phyloP scores from a whole-genome alignment of 106 monocot genomes.

The Ottelia alismoides region DNA sequence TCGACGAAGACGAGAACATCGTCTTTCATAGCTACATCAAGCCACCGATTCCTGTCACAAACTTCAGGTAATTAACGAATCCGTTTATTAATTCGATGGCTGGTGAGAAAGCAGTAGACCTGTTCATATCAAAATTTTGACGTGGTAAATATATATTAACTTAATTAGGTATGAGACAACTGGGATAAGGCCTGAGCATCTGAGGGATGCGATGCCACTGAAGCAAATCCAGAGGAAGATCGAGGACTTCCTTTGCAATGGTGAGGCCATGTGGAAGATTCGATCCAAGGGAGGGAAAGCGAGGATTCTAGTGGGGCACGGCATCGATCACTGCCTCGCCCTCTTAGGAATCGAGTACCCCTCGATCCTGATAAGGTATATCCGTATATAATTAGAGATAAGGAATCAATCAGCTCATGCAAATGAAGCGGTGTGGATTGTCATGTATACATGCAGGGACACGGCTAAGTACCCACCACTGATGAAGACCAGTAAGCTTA shows the following conservation, averaged over 20 bases:
- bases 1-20: slow-evolving; percentile 47
- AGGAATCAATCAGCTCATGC: too few species aligned
- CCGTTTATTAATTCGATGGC: too few species aligned
- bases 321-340: slow-evolving; percentile 48
- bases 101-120: too few species aligned
- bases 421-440: too few species aligned
- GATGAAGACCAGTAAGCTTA: slow-evolving; percentile 85
- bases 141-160: too few species aligned
- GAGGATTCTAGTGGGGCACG: slow-evolving; percentile 64
- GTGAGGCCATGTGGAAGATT: slow-evolving; percentile 65
- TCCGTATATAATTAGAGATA: too few species aligned
- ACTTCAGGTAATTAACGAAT: slow-evolving; percentile 56
- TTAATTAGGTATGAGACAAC: slow-evolving; percentile 81
- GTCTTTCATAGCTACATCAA: slow-evolving; percentile 55
- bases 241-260: slow-evolving; percentile 67
- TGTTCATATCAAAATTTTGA: too few species aligned
- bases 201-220: slow-evolving; percentile 67
- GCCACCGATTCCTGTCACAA: slow-evolving; percentile 48
- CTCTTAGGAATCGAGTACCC: slow-evolving; percentile 67
- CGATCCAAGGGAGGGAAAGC: slow-evolving; percentile 39
- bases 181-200: slow-evolving; percentile 49
- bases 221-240: slow-evolving; percentile 66
- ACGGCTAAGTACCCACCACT: slow-evolving; percentile 64
- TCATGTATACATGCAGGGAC: slow-evolving; percentile 33
- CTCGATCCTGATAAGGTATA: slow-evolving; percentile 53